Base-by-base conservation (phyloP, 306 rosid species). In the Acmispon strigosus region DNA sequence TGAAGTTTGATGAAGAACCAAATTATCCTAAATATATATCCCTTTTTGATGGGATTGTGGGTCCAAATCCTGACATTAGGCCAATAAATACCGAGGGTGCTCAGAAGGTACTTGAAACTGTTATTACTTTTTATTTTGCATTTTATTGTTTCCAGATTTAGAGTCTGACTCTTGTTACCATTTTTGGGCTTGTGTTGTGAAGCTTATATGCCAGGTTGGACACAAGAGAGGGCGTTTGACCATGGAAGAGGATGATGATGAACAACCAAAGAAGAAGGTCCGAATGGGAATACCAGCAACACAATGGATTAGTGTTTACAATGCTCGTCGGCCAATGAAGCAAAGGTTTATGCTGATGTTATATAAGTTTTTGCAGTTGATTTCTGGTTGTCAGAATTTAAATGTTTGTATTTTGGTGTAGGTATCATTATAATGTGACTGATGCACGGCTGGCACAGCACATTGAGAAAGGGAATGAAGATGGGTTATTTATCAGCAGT, bases 41-140 rank as follows among this genome's bases (percentile, higher is more conserved):
- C 43, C 88, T 88, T 16, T 93, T 93, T 69, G 97, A 93, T 67
- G 98, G 93, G 55, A 84, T 89, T 76, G 88, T 92, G 59, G 92
- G 91, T 70, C 89, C 90, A 69, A 93, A 85, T 83, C 96, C 96
- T 52, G 90, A 74, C 72, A 84, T 88, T 62, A 88, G 97, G 76
- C 97, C 98, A 42, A 87, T 93, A 56, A 90, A 88, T 78, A 93
- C 98, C 9, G 98, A 93, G 4, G 98, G 98, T 68, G 98, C 98
- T 69, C 98, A 84, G 76, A 87, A 86, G 93, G 98, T 93, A 84
- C 75, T 48, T 60, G 9, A 19, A 69, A 37, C 54, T 78, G 27
- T 47, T 47, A 10, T 19, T 61, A 22, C 17, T 39, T 44, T 8
- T 11, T 8, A 27, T 53, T 47, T 47, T 49, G 16, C n/a, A 7